Evolutionary conservation across 176 grass and related monocot species (phyloP), one percentile per base, ranked within the genome.

Genomic region (Zea luxurians): DNA sequence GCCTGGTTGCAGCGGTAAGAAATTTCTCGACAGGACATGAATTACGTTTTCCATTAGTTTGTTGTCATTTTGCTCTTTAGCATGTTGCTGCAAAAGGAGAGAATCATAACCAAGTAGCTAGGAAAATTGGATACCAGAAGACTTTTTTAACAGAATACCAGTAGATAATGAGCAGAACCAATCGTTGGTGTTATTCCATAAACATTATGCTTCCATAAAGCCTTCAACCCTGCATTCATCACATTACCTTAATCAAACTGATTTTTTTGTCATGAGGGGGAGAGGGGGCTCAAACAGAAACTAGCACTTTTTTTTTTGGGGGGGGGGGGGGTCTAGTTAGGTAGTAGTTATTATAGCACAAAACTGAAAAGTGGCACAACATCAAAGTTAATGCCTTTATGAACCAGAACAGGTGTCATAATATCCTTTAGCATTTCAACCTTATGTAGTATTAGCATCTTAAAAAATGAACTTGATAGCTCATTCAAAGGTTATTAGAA

Each of bases 161-260:
- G 85, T 79, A 99, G 87, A 87, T 89, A 89, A 89, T 99, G 96
- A 76, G 92, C 90, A 82, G 96, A 99, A 99, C 96, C 96, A 66
- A 95, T 93, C 13, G 73, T 99, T 68, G 96, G 96, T 64, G 85
- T 87, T 81, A 99, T 83, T 85, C 96, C 92, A 85, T 99, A 93
- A 42, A 91, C 64, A 90, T 95, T 99, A 74, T 99, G 96, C 79
- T 95, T 99, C 81, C 83, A 84, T 82, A 99, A 88, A 80, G 86
- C 87, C 84, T 92, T 92, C 74, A 95, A 57, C 5, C 92, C 96
- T 99, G 83, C 71, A 87, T 72, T 43, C 66, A 67, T 72, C 5
- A n/a, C 44, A 85, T 64, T 77, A 34, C 55, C 55, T 59, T 59
- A 21, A 21, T 4, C 54, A 66, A 66, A 15, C 4, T 6, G 38